Evolutionary conservation across 2,329 filamentous ascomycete species (phyloP), one percentile per base, ranked within the genome.

Genomic region (Colletotrichum gigasporum): DNA sequence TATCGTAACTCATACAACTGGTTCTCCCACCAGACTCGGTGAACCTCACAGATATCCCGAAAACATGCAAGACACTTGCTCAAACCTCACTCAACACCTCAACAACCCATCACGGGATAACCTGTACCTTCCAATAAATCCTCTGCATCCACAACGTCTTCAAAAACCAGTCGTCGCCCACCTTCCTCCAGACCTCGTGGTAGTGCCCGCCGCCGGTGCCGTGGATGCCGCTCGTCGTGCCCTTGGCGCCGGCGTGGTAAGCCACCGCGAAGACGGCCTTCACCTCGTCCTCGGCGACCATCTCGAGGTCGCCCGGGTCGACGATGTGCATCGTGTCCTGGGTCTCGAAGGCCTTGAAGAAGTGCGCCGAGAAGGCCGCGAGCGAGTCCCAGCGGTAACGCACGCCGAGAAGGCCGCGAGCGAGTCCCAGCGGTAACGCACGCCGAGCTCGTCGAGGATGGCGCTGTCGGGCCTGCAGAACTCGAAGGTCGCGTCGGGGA

Each of bases 91-190:
- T 9, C 54, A 22, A 2, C n/a, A 44, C 16, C 32, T 8, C n/a
- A 8, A 30, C n/a, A 32, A 32, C 11, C 26, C 24, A 11, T 12
- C 12, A 8, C 41, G 16, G 16, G n/a, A 44, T 30, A 10, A 42
- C 44, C 32, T 51, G 39, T 4, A 48, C 14, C 47, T 62, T 68
- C 52, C 48, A 52, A 34, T 53, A 67, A 10, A 62, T 5, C 61
- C 61, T 62, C 32, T 37, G 45, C 65, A 68, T 65, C 35, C 22
- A 56, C 26, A 60, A 39, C 16, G 52, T 45, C 26, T 54, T 16
- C 30, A 68, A 16, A 28, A 52, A 55, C 61, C 67, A 68, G n/a
- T 63, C 65, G 16, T 48, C 67, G 1, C 52, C 56, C 16, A 59
- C 44, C 30, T 16, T 39, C 6, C 39, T 48, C 65, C 67, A 66